A percentile compares a stretch with the other conserved stretches of the same genome.
Evolutionary conservation across 495 filamentous ascomycete genomes (phyloP).

Genomic region (Hypoxylon lenormandii): DNA sequence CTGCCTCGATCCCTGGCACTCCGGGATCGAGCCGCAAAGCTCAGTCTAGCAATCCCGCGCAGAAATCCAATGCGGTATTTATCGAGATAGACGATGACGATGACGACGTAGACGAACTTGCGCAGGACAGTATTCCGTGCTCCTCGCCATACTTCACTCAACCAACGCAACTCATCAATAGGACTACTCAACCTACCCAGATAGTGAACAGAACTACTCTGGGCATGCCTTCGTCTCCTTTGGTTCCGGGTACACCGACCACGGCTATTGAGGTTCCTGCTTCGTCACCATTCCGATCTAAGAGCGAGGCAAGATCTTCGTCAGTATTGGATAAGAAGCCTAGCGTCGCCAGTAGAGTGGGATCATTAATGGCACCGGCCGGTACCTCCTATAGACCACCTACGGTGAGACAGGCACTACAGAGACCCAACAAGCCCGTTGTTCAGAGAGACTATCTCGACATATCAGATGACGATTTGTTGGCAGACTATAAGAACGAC

Average conservation of each 20-base stretch:
- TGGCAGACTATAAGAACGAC: conserved; percentile 54
- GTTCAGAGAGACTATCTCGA: conserved; percentile 53
- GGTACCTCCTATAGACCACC: conserved; percentile 79
- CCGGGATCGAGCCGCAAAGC: conserved; percentile 34
- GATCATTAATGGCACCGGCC: conserved; percentile 77
- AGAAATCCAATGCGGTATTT: conserved; percentile 23
- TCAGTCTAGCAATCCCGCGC: conserved; percentile 18
- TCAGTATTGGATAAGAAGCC: conserved; percentile 33
- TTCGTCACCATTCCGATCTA: conserved; percentile 75
- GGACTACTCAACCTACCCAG: conserved; percentile 56
- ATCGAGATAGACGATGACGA: conserved; percentile 49
- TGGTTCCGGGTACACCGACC: conserved; percentile 55
- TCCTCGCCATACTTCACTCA: conserved; percentile 62
- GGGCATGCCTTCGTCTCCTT: conserved; percentile 47
- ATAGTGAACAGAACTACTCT: conserved; percentile 45
- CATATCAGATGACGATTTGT: conserved; percentile 60
- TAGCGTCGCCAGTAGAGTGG: conserved; percentile 55
- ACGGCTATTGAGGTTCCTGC: conserved; percentile 79
- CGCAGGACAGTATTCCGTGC: conserved; percentile 46
- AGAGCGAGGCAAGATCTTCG: conserved; percentile 36
- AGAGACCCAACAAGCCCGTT: conserved; percentile 20
- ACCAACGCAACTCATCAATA: conserved; percentile 44
- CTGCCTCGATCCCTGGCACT: conserved; percentile 32
- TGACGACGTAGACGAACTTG: conserved; percentile 51
- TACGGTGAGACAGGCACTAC: conserved; percentile 27